Conservation (phyloP, 306 rosid genomes). For the Cajanus cajan region DNA sequence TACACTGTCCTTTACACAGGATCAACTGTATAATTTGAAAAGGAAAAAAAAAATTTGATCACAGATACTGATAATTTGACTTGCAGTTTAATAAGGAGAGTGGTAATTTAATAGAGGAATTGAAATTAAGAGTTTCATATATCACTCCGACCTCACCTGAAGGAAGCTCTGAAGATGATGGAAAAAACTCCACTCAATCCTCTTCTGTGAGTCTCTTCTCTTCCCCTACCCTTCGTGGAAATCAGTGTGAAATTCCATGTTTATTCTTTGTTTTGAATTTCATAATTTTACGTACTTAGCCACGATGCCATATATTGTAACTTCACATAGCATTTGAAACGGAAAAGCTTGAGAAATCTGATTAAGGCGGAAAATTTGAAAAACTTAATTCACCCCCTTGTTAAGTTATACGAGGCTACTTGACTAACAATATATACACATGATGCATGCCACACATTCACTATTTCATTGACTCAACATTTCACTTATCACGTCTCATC, state of each 20-base stretch:
- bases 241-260: constrained; percentile 20
- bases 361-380: too few species aligned
- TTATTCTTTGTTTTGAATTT: constrained; percentile 2
- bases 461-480: too few species aligned
- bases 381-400: too few species aligned
- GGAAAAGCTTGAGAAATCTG: constrained; percentile 1
- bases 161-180: constrained; percentile 69
- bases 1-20: constrained; percentile 24
- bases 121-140: constrained; percentile 81
- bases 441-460: too few species aligned
- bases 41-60: constrained; percentile 4
- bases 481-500: too few species aligned
- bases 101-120: constrained; percentile 76
- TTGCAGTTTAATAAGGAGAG: constrained; percentile 80
- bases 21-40: constrained; percentile 19
- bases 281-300: constrained; percentile 9
- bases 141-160: constrained; percentile 42
- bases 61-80: constrained; percentile 12
- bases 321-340: background rate
- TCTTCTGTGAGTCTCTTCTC: constrained; percentile 61
- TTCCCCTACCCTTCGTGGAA: background rate
- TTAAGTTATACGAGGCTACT: too few species aligned
- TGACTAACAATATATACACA: too few species aligned
- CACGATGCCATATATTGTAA: background rate
- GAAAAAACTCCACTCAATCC: constrained; percentile 45